A percentile compares a stretch with the other conserved stretches of the same genome.
phyloP scores from a whole-genome alignment of 768 basidiomycete genomes.

The Suillus plorans region DNA sequence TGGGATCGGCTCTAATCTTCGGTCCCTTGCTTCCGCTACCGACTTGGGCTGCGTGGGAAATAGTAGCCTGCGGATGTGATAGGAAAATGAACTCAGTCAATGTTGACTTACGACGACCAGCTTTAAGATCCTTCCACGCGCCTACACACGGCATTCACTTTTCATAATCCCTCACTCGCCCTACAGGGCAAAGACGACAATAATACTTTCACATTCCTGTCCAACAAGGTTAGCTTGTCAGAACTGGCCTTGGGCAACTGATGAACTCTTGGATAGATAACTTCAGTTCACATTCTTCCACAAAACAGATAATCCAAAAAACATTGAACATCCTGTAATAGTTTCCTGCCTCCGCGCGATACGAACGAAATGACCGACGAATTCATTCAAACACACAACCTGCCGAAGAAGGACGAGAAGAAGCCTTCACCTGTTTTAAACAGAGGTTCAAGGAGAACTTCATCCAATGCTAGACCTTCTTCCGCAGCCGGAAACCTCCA shows the following conservation, averaged over 20 bases:
- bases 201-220: constrained; percentile 39
- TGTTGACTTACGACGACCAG: constrained; percentile 38
- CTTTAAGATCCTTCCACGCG: constrained; percentile 49
- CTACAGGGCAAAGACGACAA: constrained; percentile 85
- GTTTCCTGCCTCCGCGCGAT: constrained; percentile 43
- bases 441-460: constrained; percentile 59
- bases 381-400: constrained; percentile 51
- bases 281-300: constrained; percentile 21
- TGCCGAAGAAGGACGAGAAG: constrained; percentile 67
- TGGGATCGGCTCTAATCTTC: constrained; percentile 6
- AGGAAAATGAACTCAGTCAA: constrained; percentile 12
- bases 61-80: constrained; percentile 10
- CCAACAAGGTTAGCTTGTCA: constrained; percentile 40
- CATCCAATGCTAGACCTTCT: constrained; percentile 43
- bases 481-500: constrained; percentile 42
- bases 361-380: constrained; percentile 92
- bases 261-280: constrained; percentile 13
- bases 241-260: not conserved
- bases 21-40: not conserved
- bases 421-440: constrained; percentile 48
- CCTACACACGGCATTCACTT: constrained; percentile 55
- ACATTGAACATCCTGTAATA: constrained; percentile 35
- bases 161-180: constrained; percentile 74
- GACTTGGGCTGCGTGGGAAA: constrained; percentile 27
- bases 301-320: constrained; percentile 54